phyloP scores from a whole-genome alignment of 495 filamentous ascomycete genomes.

The Penicillium maclennaniae region DNA sequence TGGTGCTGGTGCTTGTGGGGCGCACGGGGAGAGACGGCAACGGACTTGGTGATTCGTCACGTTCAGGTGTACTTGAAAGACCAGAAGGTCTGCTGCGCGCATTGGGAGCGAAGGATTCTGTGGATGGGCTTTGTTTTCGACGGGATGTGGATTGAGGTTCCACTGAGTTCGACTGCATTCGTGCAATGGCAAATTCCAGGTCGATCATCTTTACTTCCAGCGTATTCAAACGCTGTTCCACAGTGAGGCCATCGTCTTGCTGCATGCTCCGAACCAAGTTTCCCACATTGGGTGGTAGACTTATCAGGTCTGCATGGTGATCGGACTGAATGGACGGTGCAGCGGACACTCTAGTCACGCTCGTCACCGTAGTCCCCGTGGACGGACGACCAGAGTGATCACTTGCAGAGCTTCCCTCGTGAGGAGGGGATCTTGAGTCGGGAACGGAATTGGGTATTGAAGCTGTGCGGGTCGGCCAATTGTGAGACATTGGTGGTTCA shows the following conservation, averaged over 20 bases:
- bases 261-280: slow-evolving; percentile 43
- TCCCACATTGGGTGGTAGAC: slow-evolving; percentile 39
- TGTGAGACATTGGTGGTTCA: slow-evolving; percentile 24
- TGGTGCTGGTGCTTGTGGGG: slow-evolving; percentile 39
- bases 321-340: slow-evolving; percentile 22
- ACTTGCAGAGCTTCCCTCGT: slow-evolving; percentile 25
- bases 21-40: slow-evolving; percentile 17
- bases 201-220: slow-evolving; percentile 55
- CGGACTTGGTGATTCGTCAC: slow-evolving; percentile 25
- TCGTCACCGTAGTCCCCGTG: slow-evolving; percentile 32
- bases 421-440: slow-evolving; percentile 23
- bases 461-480: slow-evolving; percentile 27
- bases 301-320: slow-evolving; percentile 19
- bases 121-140: slow-evolving; percentile 14
- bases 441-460: slow-evolving; percentile 22
- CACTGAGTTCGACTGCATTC: slow-evolving; percentile 41
- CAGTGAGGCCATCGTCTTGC: slow-evolving; percentile 41
- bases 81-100: slow-evolving; percentile 22
- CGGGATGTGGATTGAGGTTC: slow-evolving; percentile 13
- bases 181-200: slow-evolving; percentile 51
- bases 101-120: slow-evolving; percentile 11
- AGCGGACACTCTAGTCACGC: slow-evolving; percentile 21
- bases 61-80: slow-evolving; percentile 12
- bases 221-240: slow-evolving; percentile 51
- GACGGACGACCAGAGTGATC: slow-evolving; percentile 27